Evolutionary conservation across 2,329 filamentous ascomycete genomes (phyloP).

Genomic region (Colletotrichum echinochloae): DNA sequence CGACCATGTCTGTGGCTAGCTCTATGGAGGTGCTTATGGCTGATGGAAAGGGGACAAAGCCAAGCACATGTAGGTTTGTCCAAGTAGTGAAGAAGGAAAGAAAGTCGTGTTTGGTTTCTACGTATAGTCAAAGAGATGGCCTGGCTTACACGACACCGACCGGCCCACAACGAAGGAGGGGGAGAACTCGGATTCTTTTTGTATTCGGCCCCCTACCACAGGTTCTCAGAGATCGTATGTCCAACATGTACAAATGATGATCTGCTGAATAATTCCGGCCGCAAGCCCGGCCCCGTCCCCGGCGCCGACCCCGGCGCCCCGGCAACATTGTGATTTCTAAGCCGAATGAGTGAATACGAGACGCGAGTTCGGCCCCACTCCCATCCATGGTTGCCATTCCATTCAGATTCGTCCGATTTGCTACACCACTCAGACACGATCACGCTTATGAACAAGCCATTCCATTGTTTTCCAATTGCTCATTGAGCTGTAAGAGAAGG

Average conservation of each 20-base stretch:
- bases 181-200: neutral
- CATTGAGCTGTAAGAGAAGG: neutral
- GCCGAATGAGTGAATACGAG: neutral
- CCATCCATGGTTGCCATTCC: neutral
- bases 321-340: conserved; percentile 35
- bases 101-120: neutral
- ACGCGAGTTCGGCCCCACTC: neutral
- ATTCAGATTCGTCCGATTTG: conserved; percentile 2
- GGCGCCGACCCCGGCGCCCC: neutral
- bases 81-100: neutral
- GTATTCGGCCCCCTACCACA: neutral
- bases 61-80: neutral
- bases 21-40: neutral
- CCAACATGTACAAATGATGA: neutral
- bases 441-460: neutral
- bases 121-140: neutral
- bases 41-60: neutral
- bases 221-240: neutral
- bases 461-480: neutral
- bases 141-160: neutral
- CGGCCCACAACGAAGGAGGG: neutral
- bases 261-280: conserved; percentile 25
- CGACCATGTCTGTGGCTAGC: conserved; percentile 19
- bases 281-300: conserved; percentile 17
- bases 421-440: neutral